Evolutionary conservation across 768 basidiomycete species (phyloP), one percentile per base, ranked within the genome.

Genomic region (Butyriboletus loyo): DNA sequence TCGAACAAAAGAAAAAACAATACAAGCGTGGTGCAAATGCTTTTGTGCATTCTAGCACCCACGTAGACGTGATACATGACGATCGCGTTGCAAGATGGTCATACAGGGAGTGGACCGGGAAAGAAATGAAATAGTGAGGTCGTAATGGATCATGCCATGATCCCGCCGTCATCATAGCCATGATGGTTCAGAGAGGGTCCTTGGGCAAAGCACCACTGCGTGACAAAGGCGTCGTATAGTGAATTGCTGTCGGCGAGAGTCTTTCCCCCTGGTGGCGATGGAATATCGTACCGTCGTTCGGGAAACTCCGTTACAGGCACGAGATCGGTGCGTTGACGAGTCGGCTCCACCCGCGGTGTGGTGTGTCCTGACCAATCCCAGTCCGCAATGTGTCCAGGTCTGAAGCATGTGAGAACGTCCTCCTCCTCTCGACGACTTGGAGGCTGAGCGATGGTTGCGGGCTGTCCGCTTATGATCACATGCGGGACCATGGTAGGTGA

Each of bases 151-250:
- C 28, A 69, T 7, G 57, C 53, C 52, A 67, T 49, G 38, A 69
- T 57, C 11, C 46, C 61, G 5, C 48, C 51, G 5, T 50, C 52
- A 10, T 46, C 45, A 46, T 61, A 64, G 2, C n/a, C 17, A 24
- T 45, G 22, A 37, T 55, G 53, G 8, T 41, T 54, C 50, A 49
- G 73, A 48, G 60, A 73, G 63, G 66, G 66, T 47, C 41, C 75
- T 57, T 78, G 75, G 8, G 83, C 83, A 66, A 87, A 87, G 65
- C 85, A 86, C 85, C 85, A 87, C 63, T 84, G 79, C 49, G 72
- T 60, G 45, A 86, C 78, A 53, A 86, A 81, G 22, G 83, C 82
- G 49, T 85, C 77, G 60, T 86, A 86, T 15, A 70, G 67, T 27
- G 71, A 63, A 38, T 72, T 68, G 74, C 50, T 59, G 37, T 54